phyloP scores from a whole-genome alignment of 2,329 filamentous ascomycete species.

The Phyllosticta paracitricarpa region DNA sequence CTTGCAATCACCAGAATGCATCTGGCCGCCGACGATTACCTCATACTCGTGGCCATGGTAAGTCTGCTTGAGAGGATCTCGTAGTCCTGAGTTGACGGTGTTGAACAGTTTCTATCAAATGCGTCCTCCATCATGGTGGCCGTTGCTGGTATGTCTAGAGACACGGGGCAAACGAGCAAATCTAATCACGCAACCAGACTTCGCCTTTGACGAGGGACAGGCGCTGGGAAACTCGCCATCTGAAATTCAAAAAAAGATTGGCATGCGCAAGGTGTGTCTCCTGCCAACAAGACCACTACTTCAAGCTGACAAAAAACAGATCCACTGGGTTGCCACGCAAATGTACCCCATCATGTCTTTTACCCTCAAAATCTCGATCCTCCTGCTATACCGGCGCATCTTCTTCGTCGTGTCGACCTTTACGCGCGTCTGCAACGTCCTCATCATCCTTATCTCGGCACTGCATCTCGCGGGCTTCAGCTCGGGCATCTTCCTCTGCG shows the following conservation, averaged over 20 bases:
- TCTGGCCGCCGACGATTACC: not conserved
- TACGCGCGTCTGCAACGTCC: not conserved
- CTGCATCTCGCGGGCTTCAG: not conserved
- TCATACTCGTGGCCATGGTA: not conserved
- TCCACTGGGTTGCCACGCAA: not conserved
- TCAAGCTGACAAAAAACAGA: not conserved
- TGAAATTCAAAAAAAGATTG: not conserved
- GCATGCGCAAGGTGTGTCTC: not conserved
- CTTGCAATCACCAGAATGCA: not conserved
- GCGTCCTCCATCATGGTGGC: not conserved
- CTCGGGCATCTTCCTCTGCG: not conserved
- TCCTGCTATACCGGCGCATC: constrained; percentile 1
- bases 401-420: not conserved
- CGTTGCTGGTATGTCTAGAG: not conserved
- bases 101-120: not conserved
- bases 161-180: not conserved
- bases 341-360: not conserved
- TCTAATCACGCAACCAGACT: not conserved
- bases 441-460: not conserved
- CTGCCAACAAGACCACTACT: not conserved
- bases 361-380: not conserved
- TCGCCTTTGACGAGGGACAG: not conserved
- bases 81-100: not conserved
- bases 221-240: not conserved
- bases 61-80: not conserved